A percentile compares a stretch with the other conserved stretches of the same genome.
Conservation (phyloP, 129 eudicot species). For the Flaveria robusta region DNA sequence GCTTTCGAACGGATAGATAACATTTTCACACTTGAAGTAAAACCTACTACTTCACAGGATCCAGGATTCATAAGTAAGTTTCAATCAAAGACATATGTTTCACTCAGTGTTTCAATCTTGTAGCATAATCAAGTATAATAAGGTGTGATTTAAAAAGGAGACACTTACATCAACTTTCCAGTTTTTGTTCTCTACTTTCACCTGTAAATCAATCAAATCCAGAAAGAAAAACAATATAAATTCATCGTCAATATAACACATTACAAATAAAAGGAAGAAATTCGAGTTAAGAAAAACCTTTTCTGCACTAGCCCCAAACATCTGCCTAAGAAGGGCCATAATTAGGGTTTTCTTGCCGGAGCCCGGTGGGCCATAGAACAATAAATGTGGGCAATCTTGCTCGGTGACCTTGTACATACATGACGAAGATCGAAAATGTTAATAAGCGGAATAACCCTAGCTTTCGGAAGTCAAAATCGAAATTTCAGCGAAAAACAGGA, state of each 20-base stretch:
- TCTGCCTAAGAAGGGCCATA: conserved; percentile 95
- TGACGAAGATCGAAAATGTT: neutral
- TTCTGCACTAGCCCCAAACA: conserved; percentile 91
- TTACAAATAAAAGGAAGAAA: neutral
- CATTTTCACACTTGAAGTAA: no score
- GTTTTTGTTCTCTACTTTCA: conserved; percentile 82
- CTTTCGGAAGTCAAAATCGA: neutral
- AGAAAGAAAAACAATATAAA: neutral
- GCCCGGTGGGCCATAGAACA: conserved; percentile 92
- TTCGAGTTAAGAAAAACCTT: conserved; percentile 48
- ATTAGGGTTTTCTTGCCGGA: conserved; percentile 98
- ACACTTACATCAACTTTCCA: conserved; percentile 92
- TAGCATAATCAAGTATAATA: neutral
- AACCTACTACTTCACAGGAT: neutral
- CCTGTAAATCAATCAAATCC: conserved; percentile 54
- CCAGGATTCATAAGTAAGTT: neutral
- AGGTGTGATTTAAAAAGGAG: neutral
- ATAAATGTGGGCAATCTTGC: conserved; percentile 95
- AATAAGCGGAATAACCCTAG: conserved; percentile 15
- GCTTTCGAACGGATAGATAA: neutral
- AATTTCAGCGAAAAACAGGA: neutral
- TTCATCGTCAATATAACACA: neutral
- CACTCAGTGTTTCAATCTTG: neutral
- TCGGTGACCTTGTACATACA: conserved; percentile 64
- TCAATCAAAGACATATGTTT: neutral